phyloP scores from a whole-genome alignment of 2,329 filamentous ascomycete genomes.

The Cladosporium cucumerinum region DNA sequence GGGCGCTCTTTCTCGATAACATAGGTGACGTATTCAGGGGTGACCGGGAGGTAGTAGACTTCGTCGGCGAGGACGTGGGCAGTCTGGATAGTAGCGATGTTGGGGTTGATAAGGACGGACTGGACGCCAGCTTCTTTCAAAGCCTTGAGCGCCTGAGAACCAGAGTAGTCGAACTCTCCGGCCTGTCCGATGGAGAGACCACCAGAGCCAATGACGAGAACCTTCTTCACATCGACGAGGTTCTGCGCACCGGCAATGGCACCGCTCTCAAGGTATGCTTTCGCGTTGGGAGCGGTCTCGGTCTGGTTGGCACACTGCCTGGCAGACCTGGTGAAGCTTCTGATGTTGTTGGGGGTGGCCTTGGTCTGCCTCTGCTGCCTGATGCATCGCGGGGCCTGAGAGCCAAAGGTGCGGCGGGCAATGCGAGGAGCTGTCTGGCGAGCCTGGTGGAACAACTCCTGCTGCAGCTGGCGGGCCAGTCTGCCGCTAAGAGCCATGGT shows the following conservation, averaged over 20 bases:
- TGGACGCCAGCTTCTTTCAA: conserved; percentile 90
- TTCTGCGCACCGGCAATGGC: conserved; percentile 73
- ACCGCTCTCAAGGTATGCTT: conserved; percentile 86
- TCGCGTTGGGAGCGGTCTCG: conserved; percentile 72
- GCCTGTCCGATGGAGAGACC: conserved; percentile 96
- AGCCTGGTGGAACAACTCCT: conserved; percentile 28
- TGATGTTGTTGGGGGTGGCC: conserved; percentile 22
- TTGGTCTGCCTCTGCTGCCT: conserved; percentile 19
- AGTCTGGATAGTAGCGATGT: conserved; percentile 97
- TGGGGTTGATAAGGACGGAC: conserved; percentile 94
- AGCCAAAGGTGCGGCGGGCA: conserved; percentile 30
- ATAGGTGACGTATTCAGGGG: conserved; percentile 94
- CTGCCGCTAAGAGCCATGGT: conserved; percentile 35
- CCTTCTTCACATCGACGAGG: conserved; percentile 89
- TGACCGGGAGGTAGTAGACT: conserved; percentile 97
- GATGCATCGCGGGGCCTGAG: conserved; percentile 20
- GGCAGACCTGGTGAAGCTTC: conserved; percentile 29
- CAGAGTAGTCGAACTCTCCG: conserved; percentile 98
- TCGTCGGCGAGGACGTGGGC: conserved; percentile 94
- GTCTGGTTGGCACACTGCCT: conserved; percentile 37
- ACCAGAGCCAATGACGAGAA: conserved; percentile 92
- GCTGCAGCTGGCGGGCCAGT: conserved; percentile 31
- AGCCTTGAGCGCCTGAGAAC: conserved; percentile 93
- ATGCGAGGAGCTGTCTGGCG: conserved; percentile 25
- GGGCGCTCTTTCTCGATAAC: conserved; percentile 95